A percentile compares a stretch with the other conserved stretches of the same genome.
These are phyloP conservation scores for Hypoxylon trugodes DNA, from an alignment of 495 filamentous ascomycete genomes.

Conservation along the genomic window DNA sequence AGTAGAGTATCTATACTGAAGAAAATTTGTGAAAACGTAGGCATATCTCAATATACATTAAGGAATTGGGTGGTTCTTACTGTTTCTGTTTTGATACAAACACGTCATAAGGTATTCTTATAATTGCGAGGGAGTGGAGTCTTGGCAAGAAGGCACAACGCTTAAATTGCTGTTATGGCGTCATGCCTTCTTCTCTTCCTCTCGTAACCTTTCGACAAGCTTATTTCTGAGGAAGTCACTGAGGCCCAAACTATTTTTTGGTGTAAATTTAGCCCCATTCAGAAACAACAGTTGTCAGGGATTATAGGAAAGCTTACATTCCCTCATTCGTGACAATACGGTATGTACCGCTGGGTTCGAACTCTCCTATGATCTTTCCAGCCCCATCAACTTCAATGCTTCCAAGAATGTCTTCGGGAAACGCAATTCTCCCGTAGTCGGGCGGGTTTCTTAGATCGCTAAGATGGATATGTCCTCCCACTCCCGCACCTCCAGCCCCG, in stretches of 20 bases:
- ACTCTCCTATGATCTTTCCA: conserved; percentile 75
- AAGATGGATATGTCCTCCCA: conserved; percentile 90
- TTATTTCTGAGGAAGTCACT: conserved; percentile 65
- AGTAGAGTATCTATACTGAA: too few relatives aligned
- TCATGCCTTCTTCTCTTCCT: conserved; percentile 52
- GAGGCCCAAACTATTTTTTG: conserved; percentile 57
- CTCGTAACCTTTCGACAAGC: conserved; percentile 59
- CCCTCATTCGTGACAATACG: conserved; percentile 73
- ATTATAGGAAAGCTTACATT: conserved; percentile 62
- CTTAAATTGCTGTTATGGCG: background rate
- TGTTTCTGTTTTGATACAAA: too few relatives aligned
- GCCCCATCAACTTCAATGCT: conserved; percentile 84
- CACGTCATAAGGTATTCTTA: too few relatives aligned
- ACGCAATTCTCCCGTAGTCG: conserved; percentile 89
- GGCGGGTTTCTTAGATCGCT: conserved; percentile 83
- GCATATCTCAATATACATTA: too few relatives aligned
- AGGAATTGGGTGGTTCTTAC: too few relatives aligned
- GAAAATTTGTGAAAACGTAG: too few relatives aligned
- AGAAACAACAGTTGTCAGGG: background rate
- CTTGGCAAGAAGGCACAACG: too few relatives aligned
- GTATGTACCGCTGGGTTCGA: conserved; percentile 73
- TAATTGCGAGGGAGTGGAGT: too few relatives aligned
- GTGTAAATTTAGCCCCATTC: conserved; percentile 24
- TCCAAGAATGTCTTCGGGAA: conserved; percentile 92
- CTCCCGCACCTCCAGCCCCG: conserved; percentile 80